Percentiles rank a stretch among this genome's conserved stretches.
Conservation (phyloP, 129 eudicot species). For the Lonicera japonica region DNA sequence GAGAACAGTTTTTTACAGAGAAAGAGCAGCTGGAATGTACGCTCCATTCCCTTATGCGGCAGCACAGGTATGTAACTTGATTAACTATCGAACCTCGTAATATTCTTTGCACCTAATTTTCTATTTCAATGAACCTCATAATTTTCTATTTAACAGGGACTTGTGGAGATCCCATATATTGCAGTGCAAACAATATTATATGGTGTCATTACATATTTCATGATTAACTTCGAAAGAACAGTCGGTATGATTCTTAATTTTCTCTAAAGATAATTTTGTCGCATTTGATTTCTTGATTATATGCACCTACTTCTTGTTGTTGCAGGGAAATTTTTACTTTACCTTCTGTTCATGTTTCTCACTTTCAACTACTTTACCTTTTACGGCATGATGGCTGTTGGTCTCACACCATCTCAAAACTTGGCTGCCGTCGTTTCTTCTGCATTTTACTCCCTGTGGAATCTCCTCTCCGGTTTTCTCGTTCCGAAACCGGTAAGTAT, state of each 20-base stretch:
- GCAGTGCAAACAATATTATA: conserved; percentile 56
- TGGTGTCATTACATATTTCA: conserved; percentile 64
- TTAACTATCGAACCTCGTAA: too few species aligned
- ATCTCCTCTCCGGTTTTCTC: conserved; percentile 79
- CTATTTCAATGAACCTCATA: background rate
- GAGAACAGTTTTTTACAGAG: conserved; percentile 84
- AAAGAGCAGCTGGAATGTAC: conserved; percentile 88
- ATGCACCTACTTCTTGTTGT: conserved; percentile 2
- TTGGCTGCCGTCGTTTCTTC: conserved; percentile 81
- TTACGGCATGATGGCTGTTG: conserved; percentile 85
- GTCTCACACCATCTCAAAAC: conserved; percentile 62
- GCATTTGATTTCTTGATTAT: too few species aligned
- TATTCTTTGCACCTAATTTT: too few species aligned
- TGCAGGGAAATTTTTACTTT: conserved; percentile 60
- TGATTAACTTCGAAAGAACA: conserved; percentile 70
- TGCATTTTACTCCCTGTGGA: conserved; percentile 81
- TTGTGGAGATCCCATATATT: conserved; percentile 76
- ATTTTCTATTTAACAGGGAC: conserved; percentile 38
- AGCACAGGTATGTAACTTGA: conserved; percentile 50
- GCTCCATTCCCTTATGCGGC: conserved; percentile 69
- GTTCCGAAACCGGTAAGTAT: conserved; percentile 62
- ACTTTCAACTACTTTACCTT: conserved; percentile 80
- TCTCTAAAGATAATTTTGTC: too few species aligned
- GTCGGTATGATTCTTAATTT: conserved; percentile 32
- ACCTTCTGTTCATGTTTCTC: conserved; percentile 71